Conservation (phyloP, 495 filamentous ascomycete species). For the Staphylotrichum longicolle region DNA sequence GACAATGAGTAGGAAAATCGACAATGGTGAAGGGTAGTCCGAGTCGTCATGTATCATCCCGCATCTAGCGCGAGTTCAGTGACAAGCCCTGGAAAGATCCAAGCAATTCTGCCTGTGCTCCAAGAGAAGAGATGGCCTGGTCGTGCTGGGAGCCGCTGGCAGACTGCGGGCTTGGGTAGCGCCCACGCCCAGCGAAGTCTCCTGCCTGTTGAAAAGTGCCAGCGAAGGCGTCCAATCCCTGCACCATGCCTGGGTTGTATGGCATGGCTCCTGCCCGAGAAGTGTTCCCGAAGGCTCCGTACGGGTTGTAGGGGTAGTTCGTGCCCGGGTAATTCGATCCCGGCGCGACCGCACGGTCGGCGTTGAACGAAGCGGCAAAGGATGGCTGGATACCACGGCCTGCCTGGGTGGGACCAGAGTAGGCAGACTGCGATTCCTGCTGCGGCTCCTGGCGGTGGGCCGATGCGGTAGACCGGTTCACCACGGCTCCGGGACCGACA, state of each 20-base stretch:
- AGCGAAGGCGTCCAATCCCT: slow-evolving; percentile 42
- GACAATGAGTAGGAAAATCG: too few species aligned
- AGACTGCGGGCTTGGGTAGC: slow-evolving; percentile 44
- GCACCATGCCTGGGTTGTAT: slow-evolving; percentile 39
- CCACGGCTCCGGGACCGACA: slow-evolving; percentile 60
- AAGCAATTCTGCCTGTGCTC: slow-evolving; percentile 46
- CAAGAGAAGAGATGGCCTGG: slow-evolving; percentile 34
- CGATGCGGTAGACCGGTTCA: slow-evolving; percentile 39
- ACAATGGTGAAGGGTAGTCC: too few species aligned
- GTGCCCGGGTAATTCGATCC: slow-evolving; percentile 36
- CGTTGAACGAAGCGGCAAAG: slow-evolving; percentile 37
- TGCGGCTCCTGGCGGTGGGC: slow-evolving; percentile 50
- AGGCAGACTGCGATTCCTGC: slow-evolving; percentile 43
- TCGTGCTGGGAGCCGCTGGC: slow-evolving; percentile 36
- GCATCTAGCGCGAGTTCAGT: slow-evolving; percentile 46
- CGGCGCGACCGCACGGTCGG: slow-evolving; percentile 37
- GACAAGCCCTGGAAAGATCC: slow-evolving; percentile 53
- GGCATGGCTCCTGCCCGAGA: slow-evolving; percentile 37
- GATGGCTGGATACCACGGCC: slow-evolving; percentile 41
- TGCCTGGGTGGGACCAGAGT: slow-evolving; percentile 36
- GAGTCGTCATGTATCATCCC: slow-evolving; percentile 10
- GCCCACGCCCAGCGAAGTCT: slow-evolving; percentile 44
- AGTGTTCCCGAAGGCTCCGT: slow-evolving; percentile 44
- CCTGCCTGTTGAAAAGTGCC: slow-evolving; percentile 41
- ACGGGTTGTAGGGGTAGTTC: slow-evolving; percentile 45